Evolutionary conservation across 2,329 filamentous ascomycete genomes (phyloP), one percentile per base, ranked within the genome.

Genomic region (Blastomyces silverae): DNA sequence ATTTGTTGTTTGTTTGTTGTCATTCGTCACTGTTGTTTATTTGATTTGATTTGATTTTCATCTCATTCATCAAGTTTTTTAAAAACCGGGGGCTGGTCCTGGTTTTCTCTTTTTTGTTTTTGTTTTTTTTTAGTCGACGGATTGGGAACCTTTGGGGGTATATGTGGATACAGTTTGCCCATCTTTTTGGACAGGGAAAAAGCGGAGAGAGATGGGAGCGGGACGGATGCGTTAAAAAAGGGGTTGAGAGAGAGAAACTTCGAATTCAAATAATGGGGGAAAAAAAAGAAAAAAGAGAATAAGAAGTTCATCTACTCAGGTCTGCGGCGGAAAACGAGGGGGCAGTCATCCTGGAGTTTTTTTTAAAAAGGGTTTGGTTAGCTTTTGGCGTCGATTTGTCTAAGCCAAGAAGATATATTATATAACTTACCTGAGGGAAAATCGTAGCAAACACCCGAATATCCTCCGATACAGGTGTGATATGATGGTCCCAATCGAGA

Each of bases 381-480:
- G 58, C 34, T 22, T 28, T 28, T 15, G 31, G 6, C 13, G 2
- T 53, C 13, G 13, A 28, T 28, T 6, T 15, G 28, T 13, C n/a
- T 53, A 25, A 52, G 10, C 3, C 4, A 53, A 28, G 3, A 31
- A 17, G n/a, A 39, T 13, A 60, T 25, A 44, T 25, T 28, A 34
- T 1, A 4, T 46, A 62, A 80, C 87, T 77, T 80, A 95, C 92
- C 89, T 89, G 89, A 64, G 94, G 94, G 84, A 99, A 99, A 71
- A 99, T 96, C 37, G 92, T 97, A 52, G 94, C 94, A 80, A 97
- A 99, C 70, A 97, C 93, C 82, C 96, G 93, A 79, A 99, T 97
- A 78, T 96, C 88, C 80, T 99, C 94, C 0, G 91, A 96, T 66
- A 82, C 74, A 0, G 89, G 86, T 13, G 94, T 97, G 22, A 91